Evolutionary conservation across 345 rosid genomes (phyloP).

Genomic region (Physaria fendleri): DNA sequence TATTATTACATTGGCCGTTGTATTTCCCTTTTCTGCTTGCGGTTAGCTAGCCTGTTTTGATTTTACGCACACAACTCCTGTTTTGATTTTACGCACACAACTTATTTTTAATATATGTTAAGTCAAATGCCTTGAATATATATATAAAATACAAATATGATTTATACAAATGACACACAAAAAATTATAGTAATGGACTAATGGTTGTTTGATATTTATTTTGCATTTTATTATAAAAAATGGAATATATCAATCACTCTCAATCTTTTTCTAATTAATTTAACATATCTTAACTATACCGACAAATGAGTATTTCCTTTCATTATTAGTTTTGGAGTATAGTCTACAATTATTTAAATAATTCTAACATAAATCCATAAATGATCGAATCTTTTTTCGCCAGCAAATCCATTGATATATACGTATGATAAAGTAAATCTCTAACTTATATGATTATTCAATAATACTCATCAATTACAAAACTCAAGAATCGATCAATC

Average conservation of each 20-base stretch:
- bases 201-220: not conserved
- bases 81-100: not conserved
- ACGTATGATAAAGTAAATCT: too few relatives aligned
- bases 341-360: conserved; percentile 16
- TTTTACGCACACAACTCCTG: too few relatives aligned
- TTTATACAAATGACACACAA: not conserved
- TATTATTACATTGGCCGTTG: conserved; percentile 8
- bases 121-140: not conserved
- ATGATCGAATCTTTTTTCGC: too few relatives aligned
- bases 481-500: too few relatives aligned
- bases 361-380: too few relatives aligned
- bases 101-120: not conserved
- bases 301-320: conserved; percentile 16
- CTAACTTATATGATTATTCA: too few relatives aligned
- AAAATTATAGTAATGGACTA: conserved; percentile 15
- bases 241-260: conserved; percentile 5
- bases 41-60: not conserved
- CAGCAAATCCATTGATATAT: too few relatives aligned
- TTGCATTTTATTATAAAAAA: not conserved
- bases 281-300: conserved; percentile 28
- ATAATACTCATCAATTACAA: too few relatives aligned
- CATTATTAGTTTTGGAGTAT: conserved; percentile 28
- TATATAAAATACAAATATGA: not conserved
- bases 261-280: not conserved
- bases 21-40: conserved; percentile 5